phyloP scores from a whole-genome alignment of 768 basidiomycete species.

The Leccinum arenicola region DNA sequence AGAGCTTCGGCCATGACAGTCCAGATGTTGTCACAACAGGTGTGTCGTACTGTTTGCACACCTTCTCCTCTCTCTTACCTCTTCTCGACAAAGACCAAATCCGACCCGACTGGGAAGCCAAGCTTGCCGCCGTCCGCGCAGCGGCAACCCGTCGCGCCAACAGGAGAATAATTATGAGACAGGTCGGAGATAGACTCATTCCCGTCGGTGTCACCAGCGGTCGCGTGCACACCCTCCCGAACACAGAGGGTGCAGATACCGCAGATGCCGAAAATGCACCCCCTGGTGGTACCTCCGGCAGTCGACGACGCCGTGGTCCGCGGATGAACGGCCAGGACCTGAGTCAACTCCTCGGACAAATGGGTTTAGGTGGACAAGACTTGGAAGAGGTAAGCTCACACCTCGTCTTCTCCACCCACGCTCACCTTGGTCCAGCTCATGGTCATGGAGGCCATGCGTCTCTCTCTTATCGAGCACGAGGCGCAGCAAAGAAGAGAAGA shows the following conservation, averaged over 20 bases:
- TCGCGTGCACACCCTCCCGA: constrained; percentile 63
- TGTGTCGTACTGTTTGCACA: constrained; percentile 33
- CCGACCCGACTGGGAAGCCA: constrained; percentile 97
- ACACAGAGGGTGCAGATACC: constrained; percentile 52
- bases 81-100: constrained; percentile 70
- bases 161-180: constrained; percentile 95
- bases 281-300: constrained; percentile 36
- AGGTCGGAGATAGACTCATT: constrained; percentile 95
- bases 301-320: constrained; percentile 60
- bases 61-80: constrained; percentile 8
- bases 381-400: constrained; percentile 75
- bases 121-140: constrained; percentile 90
- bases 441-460: constrained; percentile 98
- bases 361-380: constrained; percentile 83
- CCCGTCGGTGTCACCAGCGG: constrained; percentile 96
- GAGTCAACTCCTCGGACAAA: constrained; percentile 55
- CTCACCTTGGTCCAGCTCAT: constrained; percentile 61
- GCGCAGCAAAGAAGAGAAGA: constrained; percentile 83
- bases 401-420: constrained; percentile 7
- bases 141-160: constrained; percentile 96
- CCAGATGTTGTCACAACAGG: constrained; percentile 92
- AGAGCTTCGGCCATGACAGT: constrained; percentile 83
- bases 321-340: constrained; percentile 52
- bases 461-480: constrained; percentile 92
- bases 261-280: constrained; percentile 37